Base-by-base conservation (phyloP, 176 grass and related monocot species). In the Ensete glaucum region DNA sequence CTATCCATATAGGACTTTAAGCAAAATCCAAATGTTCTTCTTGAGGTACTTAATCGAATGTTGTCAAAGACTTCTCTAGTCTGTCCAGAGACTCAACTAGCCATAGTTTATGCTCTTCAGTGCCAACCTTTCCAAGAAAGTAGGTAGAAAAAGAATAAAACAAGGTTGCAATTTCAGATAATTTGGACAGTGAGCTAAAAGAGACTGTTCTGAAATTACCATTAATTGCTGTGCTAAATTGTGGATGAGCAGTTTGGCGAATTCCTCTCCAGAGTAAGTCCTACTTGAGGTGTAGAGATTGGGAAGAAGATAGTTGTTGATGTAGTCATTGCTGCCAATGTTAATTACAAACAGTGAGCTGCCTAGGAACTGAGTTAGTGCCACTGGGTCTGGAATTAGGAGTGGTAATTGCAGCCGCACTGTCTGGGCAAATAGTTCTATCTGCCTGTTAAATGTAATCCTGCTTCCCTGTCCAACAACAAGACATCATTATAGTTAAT, bases 261-360 rank as follows among this genome's bases (percentile, higher is more conserved):
- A 85, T 34, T 21, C 77, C 12, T 71, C 54, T 5, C 77, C 66
- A 9, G 77, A 70, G 17, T 71, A 79, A 52, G 19, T 50, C 25
- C 11, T 22, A 29, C 77, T 79, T n/a, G 65, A 50, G 25, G 52
- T 11, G 77, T 79, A 79, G 19, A 71, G 54, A 57, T 59, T 19
- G 10, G 77, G 77, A 71, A 71, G 77, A 29, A 79, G 77, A 48
- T 71, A 79, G 77, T 79, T 79, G 77, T 79, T 79, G 66, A 79
- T 79, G 54, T 79, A 79, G 77, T 79, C 77, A 71, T 79, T 79
- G 67, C 77, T 79, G 8, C 77, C 77, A 24, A 79, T 79, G 67
- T 49, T 59, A 29, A 79, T 71, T 1, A 79, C 15, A 19, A 79
- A 79, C 11, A 79, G 10, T 49, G 77, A 79, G 67, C 43, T 79